Conservation (phyloP, 2,329 filamentous ascomycete species). For the Magnaporthales sp. region DNA sequence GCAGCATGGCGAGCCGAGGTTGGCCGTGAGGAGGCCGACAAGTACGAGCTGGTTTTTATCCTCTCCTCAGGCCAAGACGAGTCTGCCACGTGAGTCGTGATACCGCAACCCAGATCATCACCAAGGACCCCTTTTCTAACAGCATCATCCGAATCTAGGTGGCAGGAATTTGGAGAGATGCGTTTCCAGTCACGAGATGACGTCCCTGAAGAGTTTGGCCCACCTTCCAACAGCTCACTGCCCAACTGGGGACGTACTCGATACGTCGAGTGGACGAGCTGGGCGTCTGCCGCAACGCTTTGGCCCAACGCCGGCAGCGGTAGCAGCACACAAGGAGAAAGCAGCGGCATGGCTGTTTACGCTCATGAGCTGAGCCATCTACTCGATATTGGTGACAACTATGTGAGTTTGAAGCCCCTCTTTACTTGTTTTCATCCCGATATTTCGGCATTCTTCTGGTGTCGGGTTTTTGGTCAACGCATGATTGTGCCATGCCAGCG, state of each 20-base stretch:
- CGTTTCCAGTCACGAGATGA: slow-evolving; percentile 36
- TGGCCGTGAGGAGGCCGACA: slow-evolving; percentile 35
- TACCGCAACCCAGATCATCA: not conserved
- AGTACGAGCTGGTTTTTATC: slow-evolving; percentile 43
- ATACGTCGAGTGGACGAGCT: slow-evolving; percentile 45
- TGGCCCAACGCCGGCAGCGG: slow-evolving; percentile 46
- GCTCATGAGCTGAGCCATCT: slow-evolving; percentile 45
- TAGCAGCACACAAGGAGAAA: slow-evolving; percentile 43
- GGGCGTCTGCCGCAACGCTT: slow-evolving; percentile 39
- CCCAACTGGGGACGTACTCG: slow-evolving; percentile 39
- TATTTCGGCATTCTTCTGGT: not conserved
- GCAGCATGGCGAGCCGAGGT: slow-evolving; percentile 41
- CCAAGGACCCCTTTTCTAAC: not conserved
- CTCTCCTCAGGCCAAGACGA: slow-evolving; percentile 46
- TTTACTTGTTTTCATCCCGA: not conserved
- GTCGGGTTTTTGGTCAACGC: no score
- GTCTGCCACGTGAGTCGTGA: slow-evolving; percentile 27
- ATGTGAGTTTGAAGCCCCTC: not conserved
- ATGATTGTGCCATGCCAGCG: no score
- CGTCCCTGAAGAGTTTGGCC: slow-evolving; percentile 38
- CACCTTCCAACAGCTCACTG: slow-evolving; percentile 28
- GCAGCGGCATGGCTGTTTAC: slow-evolving; percentile 42
- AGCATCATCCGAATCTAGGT: slow-evolving; percentile 13
- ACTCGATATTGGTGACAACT: slow-evolving; percentile 41
- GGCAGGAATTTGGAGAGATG: slow-evolving; percentile 50